These are phyloP conservation scores for Xylariomycetidae sp. DNA, from an alignment of 2,329 filamentous ascomycete species.

Conservation along the genomic window DNA sequence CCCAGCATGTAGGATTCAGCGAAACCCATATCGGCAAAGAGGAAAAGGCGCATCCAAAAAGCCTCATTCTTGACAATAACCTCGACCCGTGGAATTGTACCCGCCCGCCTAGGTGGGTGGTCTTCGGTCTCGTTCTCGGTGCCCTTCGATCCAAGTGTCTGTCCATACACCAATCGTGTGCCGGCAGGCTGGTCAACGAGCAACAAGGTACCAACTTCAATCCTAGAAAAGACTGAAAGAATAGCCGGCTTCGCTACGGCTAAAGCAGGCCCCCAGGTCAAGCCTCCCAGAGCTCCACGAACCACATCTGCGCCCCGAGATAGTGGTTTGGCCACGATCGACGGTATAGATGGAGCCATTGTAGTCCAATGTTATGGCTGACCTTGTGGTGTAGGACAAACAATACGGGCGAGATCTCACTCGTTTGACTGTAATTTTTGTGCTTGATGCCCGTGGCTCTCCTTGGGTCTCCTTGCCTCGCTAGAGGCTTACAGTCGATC, in stretches of 20 bases:
- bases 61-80: constrained; percentile 59
- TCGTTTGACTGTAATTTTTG: too few relatives aligned
- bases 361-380: constrained; percentile 2
- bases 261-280: constrained; percentile 44
- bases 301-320: constrained; percentile 35
- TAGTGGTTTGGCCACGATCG: constrained; percentile 33
- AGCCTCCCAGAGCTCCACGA: constrained; percentile 37
- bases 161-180: constrained; percentile 38
- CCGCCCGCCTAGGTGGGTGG: constrained; percentile 29
- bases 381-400: background rate
- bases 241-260: constrained; percentile 42
- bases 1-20: constrained; percentile 70
- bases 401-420: too few relatives aligned
- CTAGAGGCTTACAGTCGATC: too few relatives aligned
- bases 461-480: too few relatives aligned
- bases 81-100: constrained; percentile 40
- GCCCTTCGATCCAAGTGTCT: constrained; percentile 36
- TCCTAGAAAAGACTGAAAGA: constrained; percentile 39
- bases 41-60: constrained; percentile 65
- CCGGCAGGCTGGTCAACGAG: constrained; percentile 42
- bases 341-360: constrained; percentile 33
- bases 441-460: background rate
- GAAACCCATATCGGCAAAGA: constrained; percentile 74
- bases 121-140: constrained; percentile 30
- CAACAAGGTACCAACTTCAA: constrained; percentile 43